These are phyloP conservation scores for Porodaedalea pini DNA, from an alignment of 1,284 basidiomycete species.

Conservation along the genomic window DNA sequence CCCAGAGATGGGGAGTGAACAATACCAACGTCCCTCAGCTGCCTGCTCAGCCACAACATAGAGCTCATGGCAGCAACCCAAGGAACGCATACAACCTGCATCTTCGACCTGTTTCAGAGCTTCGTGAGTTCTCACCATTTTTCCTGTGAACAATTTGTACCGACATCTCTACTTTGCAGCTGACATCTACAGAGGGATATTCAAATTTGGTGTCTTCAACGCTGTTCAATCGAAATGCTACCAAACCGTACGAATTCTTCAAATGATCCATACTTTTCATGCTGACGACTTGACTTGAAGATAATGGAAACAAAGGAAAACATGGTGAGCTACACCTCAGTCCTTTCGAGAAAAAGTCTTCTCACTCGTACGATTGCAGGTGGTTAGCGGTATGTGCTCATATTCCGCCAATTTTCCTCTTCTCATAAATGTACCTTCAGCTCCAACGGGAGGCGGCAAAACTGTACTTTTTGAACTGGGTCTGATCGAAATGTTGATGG, in stretches of 20 bases:
- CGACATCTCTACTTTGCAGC: too few species aligned
- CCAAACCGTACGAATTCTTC: constrained; percentile 51
- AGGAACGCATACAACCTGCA: constrained; percentile 44
- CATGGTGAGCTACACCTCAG: constrained; percentile 47
- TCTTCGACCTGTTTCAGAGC: constrained; percentile 66
- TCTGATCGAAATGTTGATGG: constrained; percentile 73
- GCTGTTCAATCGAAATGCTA: constrained; percentile 84
- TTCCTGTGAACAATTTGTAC: too few species aligned
- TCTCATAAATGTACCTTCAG: constrained; percentile 35
- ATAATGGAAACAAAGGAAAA: constrained; percentile 70
- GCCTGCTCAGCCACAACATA: background rate
- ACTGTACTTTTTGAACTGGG: constrained; percentile 92
- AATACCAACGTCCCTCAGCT: background rate
- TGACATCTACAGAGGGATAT: constrained; percentile 74
- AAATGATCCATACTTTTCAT: constrained; percentile 6
- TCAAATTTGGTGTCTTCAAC: constrained; percentile 89
- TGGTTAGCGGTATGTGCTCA: constrained; percentile 63
- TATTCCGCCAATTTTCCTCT: constrained; percentile 14
- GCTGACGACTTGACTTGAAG: constrained; percentile 38
- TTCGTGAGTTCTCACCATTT: constrained; percentile 48
- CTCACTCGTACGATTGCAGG: constrained; percentile 39
- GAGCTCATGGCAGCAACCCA: constrained; percentile 27
- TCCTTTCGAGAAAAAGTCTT: constrained; percentile 1
- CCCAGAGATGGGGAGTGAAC: background rate
- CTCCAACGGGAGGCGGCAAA: constrained; percentile 91